These are phyloP conservation scores for Sphaerulina populicola DNA, from an alignment of 2,329 filamentous ascomycete genomes.

Conservation along the genomic window DNA sequence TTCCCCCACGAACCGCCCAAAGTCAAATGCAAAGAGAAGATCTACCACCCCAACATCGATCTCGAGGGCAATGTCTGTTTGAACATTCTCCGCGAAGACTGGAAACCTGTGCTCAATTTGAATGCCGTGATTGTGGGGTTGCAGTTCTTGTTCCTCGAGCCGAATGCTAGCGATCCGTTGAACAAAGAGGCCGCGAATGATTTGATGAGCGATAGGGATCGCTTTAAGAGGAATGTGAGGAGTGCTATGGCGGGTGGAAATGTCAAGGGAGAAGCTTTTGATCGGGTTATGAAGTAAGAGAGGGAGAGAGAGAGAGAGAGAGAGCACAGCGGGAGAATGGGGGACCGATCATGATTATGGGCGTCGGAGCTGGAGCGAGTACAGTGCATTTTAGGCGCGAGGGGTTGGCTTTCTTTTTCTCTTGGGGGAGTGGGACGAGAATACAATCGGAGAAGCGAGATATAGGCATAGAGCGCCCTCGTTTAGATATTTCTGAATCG, in stretches of 20 bases:
- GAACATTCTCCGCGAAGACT: slow-evolving; percentile 95
- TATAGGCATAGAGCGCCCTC: neutral
- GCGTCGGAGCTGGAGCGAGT: neutral
- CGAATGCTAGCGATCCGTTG: slow-evolving; percentile 91
- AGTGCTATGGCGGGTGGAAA: slow-evolving; percentile 71
- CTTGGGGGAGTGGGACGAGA: neutral
- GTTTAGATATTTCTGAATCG: neutral
- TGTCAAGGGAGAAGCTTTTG: slow-evolving; percentile 65
- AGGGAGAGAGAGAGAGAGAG: too few species aligned
- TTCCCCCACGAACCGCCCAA: slow-evolving; percentile 97
- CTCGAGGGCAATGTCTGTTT: slow-evolving; percentile 95
- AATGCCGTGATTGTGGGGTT: slow-evolving; percentile 94
- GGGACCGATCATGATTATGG: neutral
- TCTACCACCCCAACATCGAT: slow-evolving; percentile 98
- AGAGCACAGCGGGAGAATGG: neutral
- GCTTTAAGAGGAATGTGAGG: slow-evolving; percentile 85
- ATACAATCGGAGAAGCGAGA: neutral
- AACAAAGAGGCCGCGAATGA: slow-evolving; percentile 98
- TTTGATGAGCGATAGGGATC: slow-evolving; percentile 72
- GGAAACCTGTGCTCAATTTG: slow-evolving; percentile 95
- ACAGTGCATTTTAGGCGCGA: neutral
- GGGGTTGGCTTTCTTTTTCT: neutral
- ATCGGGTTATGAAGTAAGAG: slow-evolving; percentile 61
- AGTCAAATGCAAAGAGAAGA: slow-evolving; percentile 94
- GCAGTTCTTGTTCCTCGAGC: slow-evolving; percentile 94